phyloP scores from a whole-genome alignment of 352 stramenopile species.

The Pelagophyceae sp. region DNA sequence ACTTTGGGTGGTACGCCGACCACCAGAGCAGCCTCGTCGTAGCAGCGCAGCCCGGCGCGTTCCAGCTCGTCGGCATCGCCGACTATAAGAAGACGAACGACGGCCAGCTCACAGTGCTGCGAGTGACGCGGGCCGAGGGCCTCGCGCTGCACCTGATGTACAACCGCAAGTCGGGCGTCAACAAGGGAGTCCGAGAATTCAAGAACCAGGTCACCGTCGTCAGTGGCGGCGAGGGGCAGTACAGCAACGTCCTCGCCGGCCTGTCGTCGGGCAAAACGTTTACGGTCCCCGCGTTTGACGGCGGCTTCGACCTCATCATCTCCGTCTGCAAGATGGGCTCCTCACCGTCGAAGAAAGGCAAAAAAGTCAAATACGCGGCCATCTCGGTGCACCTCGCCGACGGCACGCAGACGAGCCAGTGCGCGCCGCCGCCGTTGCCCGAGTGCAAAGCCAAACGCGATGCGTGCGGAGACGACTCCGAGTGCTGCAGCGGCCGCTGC shows the following conservation, averaged over 20 bases:
- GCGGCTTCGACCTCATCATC: not conserved
- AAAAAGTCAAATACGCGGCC: not conserved
- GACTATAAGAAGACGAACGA: conserved; percentile 25
- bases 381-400: not conserved
- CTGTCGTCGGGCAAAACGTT: not conserved
- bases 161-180: conserved; percentile 37
- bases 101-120: conserved; percentile 26
- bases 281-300: not conserved
- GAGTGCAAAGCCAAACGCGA: too few relatives aligned
- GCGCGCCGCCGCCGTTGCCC: too few relatives aligned
- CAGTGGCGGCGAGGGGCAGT: not conserved
- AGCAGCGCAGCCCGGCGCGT: conserved; percentile 13
- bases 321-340: not conserved
- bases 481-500: too few relatives aligned
- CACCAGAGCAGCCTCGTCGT: not conserved
- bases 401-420: not conserved
- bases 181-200: conserved; percentile 32
- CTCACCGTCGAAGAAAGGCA: too few relatives aligned
- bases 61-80: conserved; percentile 29
- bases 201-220: conserved; percentile 32
- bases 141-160: conserved; percentile 37
- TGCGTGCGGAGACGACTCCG: too few relatives aligned
- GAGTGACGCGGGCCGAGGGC: conserved; percentile 27
- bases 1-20: conserved; percentile 13
- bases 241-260: not conserved